Conservation (phyloP, 2,329 filamentous ascomycete species). For the Cercospora sojina region DNA sequence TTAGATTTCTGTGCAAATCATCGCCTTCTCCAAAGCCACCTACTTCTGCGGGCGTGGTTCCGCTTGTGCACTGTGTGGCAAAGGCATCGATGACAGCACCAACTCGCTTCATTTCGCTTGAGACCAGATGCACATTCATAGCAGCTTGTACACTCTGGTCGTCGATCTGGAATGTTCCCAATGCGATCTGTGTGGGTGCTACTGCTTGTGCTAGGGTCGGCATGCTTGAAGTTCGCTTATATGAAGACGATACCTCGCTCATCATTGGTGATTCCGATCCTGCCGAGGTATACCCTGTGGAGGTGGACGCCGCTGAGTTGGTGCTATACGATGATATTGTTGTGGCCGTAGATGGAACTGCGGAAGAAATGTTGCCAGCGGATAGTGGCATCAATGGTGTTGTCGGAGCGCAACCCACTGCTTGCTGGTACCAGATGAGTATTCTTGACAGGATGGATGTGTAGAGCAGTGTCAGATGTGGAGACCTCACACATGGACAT, state of each 20-base stretch:
- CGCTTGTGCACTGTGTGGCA: background rate
- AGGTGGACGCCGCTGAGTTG: background rate
- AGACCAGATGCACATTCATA: background rate
- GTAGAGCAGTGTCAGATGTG: background rate
- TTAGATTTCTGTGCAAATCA: background rate
- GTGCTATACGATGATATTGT: background rate
- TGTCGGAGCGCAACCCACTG: background rate
- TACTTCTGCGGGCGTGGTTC: background rate
- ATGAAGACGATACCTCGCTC: background rate
- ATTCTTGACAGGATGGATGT: background rate
- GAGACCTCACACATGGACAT: background rate
- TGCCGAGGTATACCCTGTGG: background rate
- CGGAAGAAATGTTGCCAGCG: background rate
- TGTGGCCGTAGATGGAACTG: background rate
- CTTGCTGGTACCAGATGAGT: constrained; percentile 3
- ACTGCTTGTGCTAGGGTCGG: background rate
- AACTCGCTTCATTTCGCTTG: background rate
- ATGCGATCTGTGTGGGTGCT: background rate
- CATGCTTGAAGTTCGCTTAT: background rate
- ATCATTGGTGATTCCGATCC: background rate
- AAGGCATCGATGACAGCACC: background rate
- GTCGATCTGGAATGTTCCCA: background rate
- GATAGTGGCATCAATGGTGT: background rate
- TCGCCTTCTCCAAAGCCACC: background rate
- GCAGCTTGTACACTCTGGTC: background rate